Percentiles rank a stretch among this genome's conserved stretches.
phyloP scores from a whole-genome alignment of 2,329 filamentous ascomycete genomes.

The Claviceps citrina region DNA sequence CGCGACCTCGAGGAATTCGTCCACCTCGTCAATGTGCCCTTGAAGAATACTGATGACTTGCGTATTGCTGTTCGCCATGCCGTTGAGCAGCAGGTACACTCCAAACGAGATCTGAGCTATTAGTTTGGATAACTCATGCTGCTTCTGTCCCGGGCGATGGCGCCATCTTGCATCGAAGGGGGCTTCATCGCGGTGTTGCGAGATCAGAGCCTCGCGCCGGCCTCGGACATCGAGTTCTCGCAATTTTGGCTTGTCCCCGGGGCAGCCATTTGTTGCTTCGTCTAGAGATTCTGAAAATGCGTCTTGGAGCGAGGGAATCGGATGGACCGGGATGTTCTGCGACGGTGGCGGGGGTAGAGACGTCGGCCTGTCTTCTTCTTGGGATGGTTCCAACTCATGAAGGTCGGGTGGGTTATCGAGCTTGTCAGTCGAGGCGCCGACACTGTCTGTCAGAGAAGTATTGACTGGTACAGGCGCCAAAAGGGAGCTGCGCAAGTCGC shows the following conservation, averaged over 20 bases:
- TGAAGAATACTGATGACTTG: constrained; percentile 84
- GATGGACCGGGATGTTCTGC: constrained; percentile 35
- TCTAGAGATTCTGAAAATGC: constrained; percentile 71
- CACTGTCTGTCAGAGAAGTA: not conserved
- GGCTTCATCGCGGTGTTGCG: constrained; percentile 50
- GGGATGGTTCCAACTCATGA: constrained; percentile 1
- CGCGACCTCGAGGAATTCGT: constrained; percentile 74
- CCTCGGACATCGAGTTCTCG: constrained; percentile 40
- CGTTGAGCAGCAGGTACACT: constrained; percentile 71
- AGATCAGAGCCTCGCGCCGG: constrained; percentile 52
- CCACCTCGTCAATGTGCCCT: constrained; percentile 83
- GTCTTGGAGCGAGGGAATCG: constrained; percentile 60
- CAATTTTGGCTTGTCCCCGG: constrained; percentile 33
- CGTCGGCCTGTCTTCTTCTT: not conserved
- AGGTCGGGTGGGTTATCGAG: not conserved
- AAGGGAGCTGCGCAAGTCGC: constrained; percentile 17
- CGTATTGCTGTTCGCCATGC: constrained; percentile 72
- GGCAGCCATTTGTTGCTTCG: constrained; percentile 44
- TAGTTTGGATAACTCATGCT: constrained; percentile 81
- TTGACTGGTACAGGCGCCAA: constrained; percentile 13
- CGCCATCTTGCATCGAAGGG: constrained; percentile 64
- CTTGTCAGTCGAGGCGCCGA: not conserved
- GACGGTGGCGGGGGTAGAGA: constrained; percentile 8
- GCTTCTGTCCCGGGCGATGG: constrained; percentile 56
- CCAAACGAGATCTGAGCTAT: constrained; percentile 89